A percentile compares a stretch with the other conserved stretches of the same genome.
Evolutionary conservation across 169 alveolate species (phyloP).

Genomic region (Perkinsus chesapeaki): DNA sequence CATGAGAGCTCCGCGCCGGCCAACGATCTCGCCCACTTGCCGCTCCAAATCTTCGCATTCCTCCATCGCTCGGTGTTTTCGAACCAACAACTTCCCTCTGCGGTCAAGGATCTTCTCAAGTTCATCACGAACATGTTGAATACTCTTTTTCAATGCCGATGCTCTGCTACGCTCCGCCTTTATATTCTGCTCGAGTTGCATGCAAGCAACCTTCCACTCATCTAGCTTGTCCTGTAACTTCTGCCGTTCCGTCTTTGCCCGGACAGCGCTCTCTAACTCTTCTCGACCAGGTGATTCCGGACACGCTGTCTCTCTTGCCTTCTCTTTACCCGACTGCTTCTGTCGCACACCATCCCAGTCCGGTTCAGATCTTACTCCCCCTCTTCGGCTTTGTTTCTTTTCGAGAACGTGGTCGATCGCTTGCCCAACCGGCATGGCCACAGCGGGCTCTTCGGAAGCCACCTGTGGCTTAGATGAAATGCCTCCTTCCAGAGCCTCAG

Average conservation of each 20-base stretch:
- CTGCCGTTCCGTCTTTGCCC: not conserved
- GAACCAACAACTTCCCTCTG: not conserved
- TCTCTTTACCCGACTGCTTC: too few species aligned
- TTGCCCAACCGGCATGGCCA: too few species aligned
- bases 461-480: too few species aligned
- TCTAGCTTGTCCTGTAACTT: not conserved
- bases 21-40: not conserved
- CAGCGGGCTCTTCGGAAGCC: too few species aligned
- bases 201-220: not conserved
- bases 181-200: not conserved
- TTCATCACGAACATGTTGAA: not conserved
- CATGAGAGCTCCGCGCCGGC: not conserved
- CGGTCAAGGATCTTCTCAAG: not conserved
- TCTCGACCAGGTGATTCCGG: not conserved
- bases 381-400: too few species aligned
- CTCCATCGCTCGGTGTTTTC: not conserved
- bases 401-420: too few species aligned
- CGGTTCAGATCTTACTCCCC: too few species aligned
- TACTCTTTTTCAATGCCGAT: not conserved
- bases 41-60: not conserved
- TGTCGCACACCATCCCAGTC: too few species aligned
- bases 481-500: not conserved
- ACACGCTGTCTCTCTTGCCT: too few species aligned
- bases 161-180: not conserved
- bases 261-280: not conserved